Evolutionary conservation across 306 rosid species (phyloP).

Genomic region (Herpetospermum pedunculosum): DNA sequence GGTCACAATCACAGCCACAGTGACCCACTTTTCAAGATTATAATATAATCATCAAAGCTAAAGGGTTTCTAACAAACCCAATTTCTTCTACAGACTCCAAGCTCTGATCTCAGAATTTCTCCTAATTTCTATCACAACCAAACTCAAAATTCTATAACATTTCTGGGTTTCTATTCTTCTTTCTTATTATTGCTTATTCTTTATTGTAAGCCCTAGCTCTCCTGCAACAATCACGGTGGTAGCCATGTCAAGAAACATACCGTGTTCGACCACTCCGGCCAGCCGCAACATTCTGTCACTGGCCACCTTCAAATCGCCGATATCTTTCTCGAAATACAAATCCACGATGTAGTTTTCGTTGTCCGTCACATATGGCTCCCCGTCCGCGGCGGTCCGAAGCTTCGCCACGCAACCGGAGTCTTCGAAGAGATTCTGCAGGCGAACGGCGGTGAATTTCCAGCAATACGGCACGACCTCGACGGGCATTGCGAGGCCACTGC

Average conservation of each 20-base stretch:
- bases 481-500: constrained; percentile 70
- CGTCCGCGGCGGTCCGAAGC: constrained; percentile 33
- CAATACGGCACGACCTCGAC: constrained; percentile 70
- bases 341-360: constrained; percentile 65
- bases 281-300: constrained; percentile 56
- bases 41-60: neutral
- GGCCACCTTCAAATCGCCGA: constrained; percentile 71
- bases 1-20: neutral
- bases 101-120: neutral
- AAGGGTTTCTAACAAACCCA: neutral
- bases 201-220: constrained; percentile 58
- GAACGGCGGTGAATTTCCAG: constrained; percentile 55
- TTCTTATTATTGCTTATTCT: constrained; percentile 23
- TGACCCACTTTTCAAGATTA: neutral
- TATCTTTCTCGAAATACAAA: constrained; percentile 43
- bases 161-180: neutral
- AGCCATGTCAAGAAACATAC: constrained; percentile 80
- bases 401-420: constrained; percentile 54
- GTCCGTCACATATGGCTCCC: constrained; percentile 53
- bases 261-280: constrained; percentile 81
- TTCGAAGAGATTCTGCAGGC: constrained; percentile 33
- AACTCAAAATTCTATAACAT: neutral
- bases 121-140: neutral
- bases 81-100: neutral
- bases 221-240: constrained; percentile 83